Percentiles rank a stretch among this genome's conserved stretches.
These are phyloP conservation scores for Boletus rufocinnamomeus DNA, from an alignment of 768 basidiomycete species.

Conservation along the genomic window DNA sequence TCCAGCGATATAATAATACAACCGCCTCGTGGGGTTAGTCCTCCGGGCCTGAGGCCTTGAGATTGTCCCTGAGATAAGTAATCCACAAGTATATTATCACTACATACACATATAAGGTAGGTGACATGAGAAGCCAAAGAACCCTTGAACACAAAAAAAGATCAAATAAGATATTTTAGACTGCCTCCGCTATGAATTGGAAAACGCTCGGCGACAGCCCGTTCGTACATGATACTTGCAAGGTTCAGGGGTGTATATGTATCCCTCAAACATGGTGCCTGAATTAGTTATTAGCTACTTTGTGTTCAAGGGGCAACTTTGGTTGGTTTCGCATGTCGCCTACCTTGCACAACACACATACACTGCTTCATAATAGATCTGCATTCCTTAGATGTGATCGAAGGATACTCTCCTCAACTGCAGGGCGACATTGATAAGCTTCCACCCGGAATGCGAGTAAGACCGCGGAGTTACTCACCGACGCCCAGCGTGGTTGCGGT, in stretches of 20 bases:
- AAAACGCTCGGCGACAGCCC: no score
- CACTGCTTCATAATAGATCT: slow-evolving; percentile 56
- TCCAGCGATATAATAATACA: not conserved
- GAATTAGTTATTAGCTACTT: no score
- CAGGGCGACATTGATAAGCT: slow-evolving; percentile 5
- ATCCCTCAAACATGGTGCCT: no score
- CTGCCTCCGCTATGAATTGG: no score
- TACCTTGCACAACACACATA: no score
- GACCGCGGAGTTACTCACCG: slow-evolving; percentile 43
- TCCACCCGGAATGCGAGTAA: not conserved
- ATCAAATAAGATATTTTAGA: no score
- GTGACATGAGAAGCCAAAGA: no score
- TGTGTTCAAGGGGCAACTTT: no score
- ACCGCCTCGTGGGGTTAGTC: slow-evolving; percentile 1
- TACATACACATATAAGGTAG: slow-evolving; percentile 6
- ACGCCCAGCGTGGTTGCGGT: slow-evolving; percentile 71
- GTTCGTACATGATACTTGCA: no score
- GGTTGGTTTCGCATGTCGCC: no score
- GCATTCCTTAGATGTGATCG: slow-evolving; percentile 69
- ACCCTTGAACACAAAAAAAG: no score
- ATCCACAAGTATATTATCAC: slow-evolving; percentile 1
- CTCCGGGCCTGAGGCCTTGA: not conserved
- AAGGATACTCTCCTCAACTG: slow-evolving; percentile 74
- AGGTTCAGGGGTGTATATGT: no score
- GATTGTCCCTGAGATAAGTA: not conserved